Conservation (phyloP, 2,329 filamentous ascomycete species). For the Colletotrichum neosansevieriae region DNA sequence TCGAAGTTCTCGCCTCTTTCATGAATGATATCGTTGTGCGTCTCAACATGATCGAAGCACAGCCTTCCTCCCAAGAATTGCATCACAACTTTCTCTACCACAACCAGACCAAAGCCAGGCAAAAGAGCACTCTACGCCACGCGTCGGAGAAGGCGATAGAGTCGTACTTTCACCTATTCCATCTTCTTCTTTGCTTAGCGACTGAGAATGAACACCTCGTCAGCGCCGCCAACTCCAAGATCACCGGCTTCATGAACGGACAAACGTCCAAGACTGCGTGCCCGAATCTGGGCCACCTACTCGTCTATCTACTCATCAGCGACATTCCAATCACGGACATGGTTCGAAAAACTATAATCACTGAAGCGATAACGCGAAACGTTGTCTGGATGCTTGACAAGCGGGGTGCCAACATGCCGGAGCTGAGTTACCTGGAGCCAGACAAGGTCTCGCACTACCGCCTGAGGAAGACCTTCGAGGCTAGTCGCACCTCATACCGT, state of each 20-base stretch:
- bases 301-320: constrained; percentile 60
- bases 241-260: constrained; percentile 54
- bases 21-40: constrained; percentile 65
- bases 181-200: constrained; percentile 62
- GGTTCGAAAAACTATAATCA: constrained; percentile 57
- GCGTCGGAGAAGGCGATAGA: constrained; percentile 48
- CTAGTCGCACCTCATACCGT: constrained; percentile 60
- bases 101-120: not conserved
- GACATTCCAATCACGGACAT: constrained; percentile 54
- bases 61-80: not conserved
- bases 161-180: constrained; percentile 61
- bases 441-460: constrained; percentile 57
- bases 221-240: constrained; percentile 53
- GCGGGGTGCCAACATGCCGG: constrained; percentile 51
- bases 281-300: constrained; percentile 62
- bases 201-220: constrained; percentile 52
- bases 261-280: constrained; percentile 55
- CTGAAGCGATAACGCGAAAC: constrained; percentile 62
- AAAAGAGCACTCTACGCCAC: constrained; percentile 56
- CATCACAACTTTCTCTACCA: no score
- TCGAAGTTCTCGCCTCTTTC: constrained; percentile 58
- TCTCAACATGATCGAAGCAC: constrained; percentile 51
- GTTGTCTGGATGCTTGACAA: constrained; percentile 63
- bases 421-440: constrained; percentile 60
- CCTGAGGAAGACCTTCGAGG: constrained; percentile 59